phyloP scores from a whole-genome alignment of 345 rosid species.

The Moringa oleifera region DNA sequence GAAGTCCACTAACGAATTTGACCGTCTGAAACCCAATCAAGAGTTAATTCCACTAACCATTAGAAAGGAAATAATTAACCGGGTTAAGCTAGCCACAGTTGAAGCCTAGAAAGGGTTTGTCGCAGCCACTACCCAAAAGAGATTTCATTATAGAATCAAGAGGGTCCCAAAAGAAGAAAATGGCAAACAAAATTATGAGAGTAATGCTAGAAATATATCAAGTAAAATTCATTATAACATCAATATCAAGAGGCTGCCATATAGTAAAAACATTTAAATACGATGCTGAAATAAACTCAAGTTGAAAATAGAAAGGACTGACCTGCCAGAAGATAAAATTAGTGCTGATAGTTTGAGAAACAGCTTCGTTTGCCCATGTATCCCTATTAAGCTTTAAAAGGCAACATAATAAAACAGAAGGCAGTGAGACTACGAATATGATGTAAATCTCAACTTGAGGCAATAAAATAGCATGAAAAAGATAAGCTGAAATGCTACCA shows the following conservation, averaged over 20 bases:
- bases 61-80: no score
- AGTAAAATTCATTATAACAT: no score
- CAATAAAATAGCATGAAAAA: not conserved
- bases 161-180: no score
- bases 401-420: slow-evolving; percentile 17
- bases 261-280: not conserved
- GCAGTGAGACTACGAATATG: not conserved
- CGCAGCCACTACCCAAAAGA: no score
- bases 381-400: slow-evolving; percentile 86
- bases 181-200: no score
- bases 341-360: slow-evolving; percentile 75
- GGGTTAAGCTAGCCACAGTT: no score
- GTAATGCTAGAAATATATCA: no score
- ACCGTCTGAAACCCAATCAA: no score
- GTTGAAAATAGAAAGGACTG: slow-evolving; percentile 8
- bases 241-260: not conserved
- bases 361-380: slow-evolving; percentile 98
- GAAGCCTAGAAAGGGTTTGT: no score
- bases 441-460: not conserved
- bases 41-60: no score
- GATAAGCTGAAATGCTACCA: slow-evolving; percentile 33
- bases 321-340: slow-evolving; percentile 99
- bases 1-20: no score
- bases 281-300: not conserved
- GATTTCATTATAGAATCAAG: no score